phyloP scores from a whole-genome alignment of 225 moss, liverwort and hornwort species.

The Lunularia cruciata region DNA sequence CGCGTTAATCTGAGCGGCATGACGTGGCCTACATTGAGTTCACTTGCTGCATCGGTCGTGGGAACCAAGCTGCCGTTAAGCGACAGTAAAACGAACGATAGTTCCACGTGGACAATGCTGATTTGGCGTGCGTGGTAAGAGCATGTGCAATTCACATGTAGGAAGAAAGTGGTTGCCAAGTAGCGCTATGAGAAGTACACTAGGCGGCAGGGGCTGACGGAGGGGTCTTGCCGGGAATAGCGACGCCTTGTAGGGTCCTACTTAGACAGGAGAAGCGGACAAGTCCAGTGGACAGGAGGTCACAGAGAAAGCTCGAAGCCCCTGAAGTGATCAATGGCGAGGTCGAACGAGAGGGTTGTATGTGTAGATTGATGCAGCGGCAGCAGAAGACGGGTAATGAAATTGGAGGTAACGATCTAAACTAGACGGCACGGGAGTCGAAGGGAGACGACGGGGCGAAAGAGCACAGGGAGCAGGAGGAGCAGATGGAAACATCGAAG shows the following conservation, averaged over 20 bases:
- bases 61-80: conserved; percentile 5
- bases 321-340: not conserved
- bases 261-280: not conserved
- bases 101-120: not conserved
- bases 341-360: too few relatives aligned
- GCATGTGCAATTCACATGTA: conserved; percentile 8
- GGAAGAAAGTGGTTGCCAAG: not conserved
- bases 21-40: not conserved
- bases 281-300: not conserved
- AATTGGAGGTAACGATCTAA: not conserved
- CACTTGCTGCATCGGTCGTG: not conserved
- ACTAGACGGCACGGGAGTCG: not conserved
- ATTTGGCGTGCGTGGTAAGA: not conserved
- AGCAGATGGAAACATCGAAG: not conserved
- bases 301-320: not conserved
- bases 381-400: not conserved
- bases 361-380: too few relatives aligned
- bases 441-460: not conserved
- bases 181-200: too few relatives aligned
- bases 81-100: not conserved
- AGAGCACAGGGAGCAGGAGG: not conserved
- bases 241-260: not conserved
- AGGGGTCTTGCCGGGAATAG: not conserved
- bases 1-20: not conserved
- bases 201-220: conserved; percentile 3